Base-by-base conservation (phyloP, 768 basidiomycete species). In the Auricularia sp. region DNA sequence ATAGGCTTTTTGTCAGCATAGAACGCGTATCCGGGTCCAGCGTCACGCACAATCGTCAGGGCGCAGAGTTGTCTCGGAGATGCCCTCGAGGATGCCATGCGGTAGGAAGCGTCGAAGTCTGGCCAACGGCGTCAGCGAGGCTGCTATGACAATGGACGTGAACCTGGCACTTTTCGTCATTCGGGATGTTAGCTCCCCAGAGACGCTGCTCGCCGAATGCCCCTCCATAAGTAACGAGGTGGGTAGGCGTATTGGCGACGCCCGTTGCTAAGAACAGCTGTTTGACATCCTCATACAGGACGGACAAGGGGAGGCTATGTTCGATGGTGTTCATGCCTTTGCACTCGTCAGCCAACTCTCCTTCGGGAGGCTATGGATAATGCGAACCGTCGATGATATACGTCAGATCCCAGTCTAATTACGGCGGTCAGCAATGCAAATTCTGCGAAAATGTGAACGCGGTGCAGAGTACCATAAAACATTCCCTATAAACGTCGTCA, bases 171-270 rank as follows among this genome's bases (percentile, higher is more conserved):
- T 89, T 90, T 11, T 82, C 77, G 74, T 89, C 83, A 66, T 86
- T 83, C 10, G 87, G 85, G 3, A 89, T 84, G 42, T 82, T 76
- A 2, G 72, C 78, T 3, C 86, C 86, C 88, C 88, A 90, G 16
- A 90, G 78, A 63, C 78, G 75, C 67, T 90, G 82, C 67, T 90
- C 89, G 3, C 88, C 89, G 71, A 74, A 80, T 1, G 77, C 78
- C n/a, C 89, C 89, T 16, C 89, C 89, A 70, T 90, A 90, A 70
- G 89, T 85, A 33, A 90, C 89, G 35, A 89, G 74, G 67, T 90
- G 89, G 0, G 89, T 90, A 3, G 89, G 89, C 0, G 88, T 89
- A 34, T 82, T 77, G 11, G 85, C 87, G 13, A 89, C 89, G 3
- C 89, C 89, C 69, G 88, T 90, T 70, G 77, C 64, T 3, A 83